A percentile compares a stretch with the other conserved stretches of the same genome.
These are phyloP conservation scores for Pichia cactophila DNA, from an alignment of 1,139 yeast species.

Conservation along the genomic window DNA sequence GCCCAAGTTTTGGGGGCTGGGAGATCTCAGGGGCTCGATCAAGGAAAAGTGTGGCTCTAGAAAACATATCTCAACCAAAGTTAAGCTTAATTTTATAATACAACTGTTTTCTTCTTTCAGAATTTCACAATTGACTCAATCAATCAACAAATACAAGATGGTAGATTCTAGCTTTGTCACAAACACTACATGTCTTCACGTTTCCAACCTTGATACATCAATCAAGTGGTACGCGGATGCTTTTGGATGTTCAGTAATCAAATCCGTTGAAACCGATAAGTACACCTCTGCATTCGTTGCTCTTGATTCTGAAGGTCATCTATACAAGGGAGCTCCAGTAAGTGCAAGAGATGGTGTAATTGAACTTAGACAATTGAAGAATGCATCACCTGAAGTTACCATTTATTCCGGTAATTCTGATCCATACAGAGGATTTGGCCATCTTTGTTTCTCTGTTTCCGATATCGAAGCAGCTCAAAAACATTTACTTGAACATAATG, in stretches of 20 bases:
- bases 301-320: conserved; percentile 41
- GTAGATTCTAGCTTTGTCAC: conserved; percentile 34
- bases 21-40: too few relatives aligned
- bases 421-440: conserved; percentile 90
- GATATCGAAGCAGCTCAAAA: conserved; percentile 60
- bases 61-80: too few relatives aligned
- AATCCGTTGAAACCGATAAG: conserved; percentile 45
- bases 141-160: background rate
- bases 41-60: too few relatives aligned
- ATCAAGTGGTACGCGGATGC: conserved; percentile 64
- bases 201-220: conserved; percentile 72
- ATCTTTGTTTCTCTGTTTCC: conserved; percentile 80
- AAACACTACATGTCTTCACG: conserved; percentile 71
- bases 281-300: conserved; percentile 67
- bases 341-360: conserved; percentile 68
- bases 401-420: conserved; percentile 77
- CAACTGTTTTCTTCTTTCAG: too few relatives aligned
- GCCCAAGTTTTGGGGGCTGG: too few relatives aligned
- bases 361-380: conserved; percentile 77
- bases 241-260: conserved; percentile 66
- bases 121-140: too few relatives aligned
- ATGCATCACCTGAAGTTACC: conserved; percentile 35
- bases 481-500: conserved; percentile 51
- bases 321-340: conserved; percentile 41
- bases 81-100: too few relatives aligned